These are phyloP conservation scores for Pythium utonaiense DNA, from an alignment of 352 stramenopile genomes.

Conservation along the genomic window DNA sequence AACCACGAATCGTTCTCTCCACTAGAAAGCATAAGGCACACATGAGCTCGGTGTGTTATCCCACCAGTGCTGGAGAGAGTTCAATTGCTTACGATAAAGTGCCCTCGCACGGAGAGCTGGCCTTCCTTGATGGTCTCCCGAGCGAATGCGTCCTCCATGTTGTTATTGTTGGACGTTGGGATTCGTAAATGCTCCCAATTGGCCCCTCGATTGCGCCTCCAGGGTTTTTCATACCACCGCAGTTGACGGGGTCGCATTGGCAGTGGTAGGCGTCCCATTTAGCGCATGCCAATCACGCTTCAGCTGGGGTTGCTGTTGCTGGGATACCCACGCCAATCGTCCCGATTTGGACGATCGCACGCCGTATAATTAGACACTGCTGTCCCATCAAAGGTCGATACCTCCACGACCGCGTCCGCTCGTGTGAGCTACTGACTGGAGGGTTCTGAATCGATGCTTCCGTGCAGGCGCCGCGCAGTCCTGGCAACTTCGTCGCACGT, in stretches of 20 bases:
- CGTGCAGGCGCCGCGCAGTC: neutral
- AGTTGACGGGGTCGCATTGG: neutral
- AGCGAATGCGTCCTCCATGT: neutral
- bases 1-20: conserved; percentile 62
- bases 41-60: neutral
- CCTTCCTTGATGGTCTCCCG: conserved; percentile 45
- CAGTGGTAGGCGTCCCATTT: neutral
- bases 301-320: neutral
- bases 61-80: too few relatives aligned
- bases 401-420: neutral
- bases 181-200: neutral
- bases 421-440: neutral
- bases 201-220: neutral
- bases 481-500: neutral
- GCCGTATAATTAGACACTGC: neutral
- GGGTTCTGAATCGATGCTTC: conserved; percentile 1
- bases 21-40: conserved; percentile 26
- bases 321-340: conserved; percentile 1
- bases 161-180: neutral
- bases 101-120: conserved; percentile 49
- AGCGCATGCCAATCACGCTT: neutral
- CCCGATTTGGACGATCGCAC: conserved; percentile 1
- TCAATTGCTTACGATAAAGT: conserved; percentile 65
- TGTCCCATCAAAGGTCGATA: neutral
- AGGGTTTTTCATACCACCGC: neutral